Base-by-base conservation (phyloP, 371 early-diverging fungal genomes). In the Mortierella sp. region DNA sequence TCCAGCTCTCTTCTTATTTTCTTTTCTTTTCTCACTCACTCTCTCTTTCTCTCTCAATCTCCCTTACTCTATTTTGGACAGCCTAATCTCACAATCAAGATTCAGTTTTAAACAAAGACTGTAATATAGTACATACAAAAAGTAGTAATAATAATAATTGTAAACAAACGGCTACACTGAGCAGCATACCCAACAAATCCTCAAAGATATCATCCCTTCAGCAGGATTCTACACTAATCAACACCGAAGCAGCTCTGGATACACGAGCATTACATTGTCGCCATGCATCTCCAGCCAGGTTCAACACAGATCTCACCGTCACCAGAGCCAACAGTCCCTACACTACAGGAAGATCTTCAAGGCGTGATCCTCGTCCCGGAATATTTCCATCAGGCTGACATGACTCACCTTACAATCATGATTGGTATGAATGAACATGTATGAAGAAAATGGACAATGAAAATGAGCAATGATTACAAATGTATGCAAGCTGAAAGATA, bases 321-420 rank as follows among this genome's bases (percentile, higher is more conserved):
- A 45, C 84, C 85, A 75, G 76, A 78, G 49, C 74, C 84, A 52
- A 72, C 74, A 45, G 71, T 30, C 39, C 74, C 84, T 22, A 64
- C 84, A 57, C 77, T 64, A 32, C 65, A 59, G 35, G 68, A 74
- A 63, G 81, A 80, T 39, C 81, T 78, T 24, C 39, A 59, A n/a
- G 81, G 73, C 40, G 77, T 85, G 80, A 84, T 85, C 75, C 66
- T 75, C 65, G 91, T 93, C 62, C 92, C 92, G 52, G 90, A 92
- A 71, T 91, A 88, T 66, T 94, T 91, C 76, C 90, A 94, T 83
- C 87, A 88, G 51, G 88, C 89, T 49, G 95, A 94, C 78, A 89
- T 90, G 70, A 85, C 86, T 63, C 90, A 93, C 73, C 85, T 94
- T 64, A 91, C 91, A 43, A 90, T 92, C 68, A 92, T 94, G 93